Evolutionary conservation across 345 rosid genomes (phyloP).

Genomic region (Linum usitatissimum): DNA sequence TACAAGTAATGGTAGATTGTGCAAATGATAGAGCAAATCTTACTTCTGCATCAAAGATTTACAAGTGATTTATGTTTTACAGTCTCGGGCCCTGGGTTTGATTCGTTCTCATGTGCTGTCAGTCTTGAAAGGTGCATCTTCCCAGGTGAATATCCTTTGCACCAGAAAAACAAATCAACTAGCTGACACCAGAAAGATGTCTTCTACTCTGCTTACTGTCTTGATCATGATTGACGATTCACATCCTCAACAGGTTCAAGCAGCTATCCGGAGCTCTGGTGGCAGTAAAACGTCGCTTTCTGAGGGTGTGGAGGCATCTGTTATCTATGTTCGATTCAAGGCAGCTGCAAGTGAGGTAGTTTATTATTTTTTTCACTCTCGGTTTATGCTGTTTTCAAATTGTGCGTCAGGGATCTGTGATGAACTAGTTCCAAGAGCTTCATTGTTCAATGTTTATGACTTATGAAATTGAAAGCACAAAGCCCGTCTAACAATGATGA

Average conservation of each 20-base stretch:
- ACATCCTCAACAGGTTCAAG: constrained; percentile 52
- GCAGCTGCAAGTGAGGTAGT: constrained; percentile 93
- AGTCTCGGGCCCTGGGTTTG: constrained; percentile 97
- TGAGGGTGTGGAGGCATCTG: constrained; percentile 95
- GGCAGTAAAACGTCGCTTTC: constrained; percentile 61
- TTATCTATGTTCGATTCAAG: constrained; percentile 88
- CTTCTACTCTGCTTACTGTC: not conserved
- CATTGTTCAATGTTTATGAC: not conserved
- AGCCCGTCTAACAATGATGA: constrained; percentile 15
- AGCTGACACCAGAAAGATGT: not conserved
- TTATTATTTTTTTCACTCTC: constrained; percentile 3
- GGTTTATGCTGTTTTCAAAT: constrained; percentile 7
- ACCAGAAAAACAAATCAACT: not conserved
- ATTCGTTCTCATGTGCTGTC: constrained; percentile 82
- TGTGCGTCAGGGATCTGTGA: not conserved
- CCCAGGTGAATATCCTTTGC: constrained; percentile 43
- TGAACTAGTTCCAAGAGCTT: not conserved
- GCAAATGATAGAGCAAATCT: not conserved
- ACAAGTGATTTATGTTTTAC: constrained; percentile 21
- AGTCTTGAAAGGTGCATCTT: constrained; percentile 74
- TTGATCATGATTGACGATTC: constrained; percentile 12
- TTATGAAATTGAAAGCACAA: too few relatives aligned
- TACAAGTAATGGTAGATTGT: constrained; percentile 1
- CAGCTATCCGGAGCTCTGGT: constrained; percentile 61
- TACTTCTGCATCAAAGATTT: not conserved